These are phyloP conservation scores for Apiospora kogelbergensis DNA, from an alignment of 2,329 filamentous ascomycete genomes.

Conservation along the genomic window DNA sequence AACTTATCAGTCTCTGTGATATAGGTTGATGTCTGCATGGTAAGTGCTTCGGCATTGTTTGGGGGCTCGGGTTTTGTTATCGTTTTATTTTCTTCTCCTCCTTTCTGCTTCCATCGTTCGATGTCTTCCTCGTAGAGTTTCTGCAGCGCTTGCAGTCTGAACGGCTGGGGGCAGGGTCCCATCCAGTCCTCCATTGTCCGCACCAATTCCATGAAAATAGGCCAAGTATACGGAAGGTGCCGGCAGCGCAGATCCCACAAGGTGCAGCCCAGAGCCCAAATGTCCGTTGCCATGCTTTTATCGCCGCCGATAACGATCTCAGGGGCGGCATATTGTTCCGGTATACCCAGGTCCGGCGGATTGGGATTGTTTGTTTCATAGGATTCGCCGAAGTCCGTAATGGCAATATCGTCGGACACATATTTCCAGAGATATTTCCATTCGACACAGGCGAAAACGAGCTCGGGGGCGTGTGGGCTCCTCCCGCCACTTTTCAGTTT, in stretches of 20 bases:
- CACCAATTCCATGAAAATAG: background rate
- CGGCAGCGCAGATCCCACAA: conserved; percentile 14
- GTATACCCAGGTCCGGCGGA: conserved; percentile 11
- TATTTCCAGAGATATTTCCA: background rate
- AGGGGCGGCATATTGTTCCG: conserved; percentile 14
- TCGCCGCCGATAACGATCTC: conserved; percentile 11
- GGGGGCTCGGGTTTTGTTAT: background rate
- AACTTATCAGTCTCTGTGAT: background rate
- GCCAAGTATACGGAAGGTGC: background rate
- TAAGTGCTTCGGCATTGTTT: background rate
- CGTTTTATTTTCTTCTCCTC: background rate
- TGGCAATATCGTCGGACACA: conserved; percentile 14
- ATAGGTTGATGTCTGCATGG: background rate
- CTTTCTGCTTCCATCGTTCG: background rate
- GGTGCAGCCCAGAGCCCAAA: conserved; percentile 18
- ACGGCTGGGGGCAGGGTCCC: background rate
- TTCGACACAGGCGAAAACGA: background rate
- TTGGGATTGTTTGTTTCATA: conserved; percentile 4
- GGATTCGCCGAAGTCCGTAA: conserved; percentile 20
- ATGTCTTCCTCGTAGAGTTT: background rate
- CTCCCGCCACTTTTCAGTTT: background rate
- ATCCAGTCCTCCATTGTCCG: background rate
- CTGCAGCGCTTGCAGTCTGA: background rate
- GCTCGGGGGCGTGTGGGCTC: background rate
- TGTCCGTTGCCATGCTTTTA: conserved; percentile 9